Conservation (phyloP, 148 eudicot species). For the Camellia japonica region DNA sequence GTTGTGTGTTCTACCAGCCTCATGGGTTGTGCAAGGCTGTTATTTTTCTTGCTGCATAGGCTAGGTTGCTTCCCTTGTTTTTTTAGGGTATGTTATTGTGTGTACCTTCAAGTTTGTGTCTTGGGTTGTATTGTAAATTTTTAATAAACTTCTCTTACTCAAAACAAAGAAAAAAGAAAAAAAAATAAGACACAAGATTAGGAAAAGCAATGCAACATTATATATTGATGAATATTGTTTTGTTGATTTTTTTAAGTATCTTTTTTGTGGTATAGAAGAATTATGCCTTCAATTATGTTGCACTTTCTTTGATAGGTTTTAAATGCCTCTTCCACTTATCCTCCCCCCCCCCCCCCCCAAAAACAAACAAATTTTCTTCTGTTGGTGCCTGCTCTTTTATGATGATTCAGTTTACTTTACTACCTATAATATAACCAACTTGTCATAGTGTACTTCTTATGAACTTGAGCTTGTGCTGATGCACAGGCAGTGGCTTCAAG, state of each 20-base stretch:
- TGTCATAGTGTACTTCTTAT: conserved; percentile 2
- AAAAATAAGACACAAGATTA: neutral
- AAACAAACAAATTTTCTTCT: too few relatives aligned
- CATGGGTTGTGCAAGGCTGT: too few relatives aligned
- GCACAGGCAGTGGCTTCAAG: conserved; percentile 85
- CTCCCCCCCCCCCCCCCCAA: neutral
- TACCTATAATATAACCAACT: neutral
- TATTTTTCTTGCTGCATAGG: too few relatives aligned
- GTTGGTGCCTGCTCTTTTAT: neutral
- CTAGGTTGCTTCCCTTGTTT: too few relatives aligned
- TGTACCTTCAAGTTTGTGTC: too few relatives aligned
- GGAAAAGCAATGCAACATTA: neutral
- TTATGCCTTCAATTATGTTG: neutral
- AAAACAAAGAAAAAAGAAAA: too few relatives aligned
- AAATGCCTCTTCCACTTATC: neutral
- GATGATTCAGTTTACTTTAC: neutral
- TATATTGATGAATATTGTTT: conserved; percentile 7
- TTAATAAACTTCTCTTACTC: too few relatives aligned
- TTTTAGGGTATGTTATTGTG: too few relatives aligned
- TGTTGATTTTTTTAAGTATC: neutral
- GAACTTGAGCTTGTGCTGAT: conserved; percentile 18
- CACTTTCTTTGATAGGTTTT: neutral
- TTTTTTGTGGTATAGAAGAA: neutral
- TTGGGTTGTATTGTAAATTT: too few relatives aligned
- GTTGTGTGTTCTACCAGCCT: too few relatives aligned